Percentiles rank a stretch among this genome's conserved stretches.
Conservation (phyloP, 1,284 basidiomycete genomes). For the Trametes sp. region DNA sequence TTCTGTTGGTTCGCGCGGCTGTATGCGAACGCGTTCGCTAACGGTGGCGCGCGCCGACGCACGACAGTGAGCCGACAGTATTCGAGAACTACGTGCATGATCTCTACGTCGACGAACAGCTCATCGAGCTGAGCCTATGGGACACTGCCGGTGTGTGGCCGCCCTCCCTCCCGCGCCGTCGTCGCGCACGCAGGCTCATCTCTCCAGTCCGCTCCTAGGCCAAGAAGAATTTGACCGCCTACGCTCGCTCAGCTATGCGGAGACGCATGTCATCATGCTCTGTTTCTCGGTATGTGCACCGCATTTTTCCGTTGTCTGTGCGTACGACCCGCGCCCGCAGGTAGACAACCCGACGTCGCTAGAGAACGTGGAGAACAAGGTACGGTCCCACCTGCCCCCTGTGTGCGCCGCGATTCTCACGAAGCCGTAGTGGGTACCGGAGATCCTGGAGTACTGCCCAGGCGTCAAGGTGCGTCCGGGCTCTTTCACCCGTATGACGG, state of each 20-base stretch:
- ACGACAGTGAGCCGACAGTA: constrained; percentile 83
- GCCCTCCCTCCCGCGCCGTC: background rate
- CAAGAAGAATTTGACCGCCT: constrained; percentile 97
- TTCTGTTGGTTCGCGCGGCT: no score
- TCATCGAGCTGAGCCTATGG: constrained; percentile 93
- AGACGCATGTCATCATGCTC: constrained; percentile 94
- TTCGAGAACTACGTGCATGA: constrained; percentile 96
- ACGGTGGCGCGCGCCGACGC: background rate
- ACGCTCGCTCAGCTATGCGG: constrained; percentile 91
- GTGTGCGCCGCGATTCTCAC: constrained; percentile 2
- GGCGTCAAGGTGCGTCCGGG: constrained; percentile 82
- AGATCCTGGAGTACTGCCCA: constrained; percentile 89
- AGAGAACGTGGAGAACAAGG: constrained; percentile 94
- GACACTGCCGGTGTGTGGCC: constrained; percentile 87
- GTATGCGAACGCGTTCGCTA: background rate
- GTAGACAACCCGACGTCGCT: constrained; percentile 91
- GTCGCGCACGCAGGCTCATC: constrained; percentile 18
- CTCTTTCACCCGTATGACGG: constrained; percentile 2
- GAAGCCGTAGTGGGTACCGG: constrained; percentile 79
- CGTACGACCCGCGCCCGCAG: constrained; percentile 54
- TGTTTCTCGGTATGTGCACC: constrained; percentile 82
- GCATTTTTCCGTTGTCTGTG: background rate
- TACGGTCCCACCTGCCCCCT: constrained; percentile 41
- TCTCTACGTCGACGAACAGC: constrained; percentile 81
- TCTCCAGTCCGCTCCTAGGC: constrained; percentile 54